Base-by-base conservation (phyloP, 495 filamentous ascomycete species). In the Achaetomiella virescens region DNA sequence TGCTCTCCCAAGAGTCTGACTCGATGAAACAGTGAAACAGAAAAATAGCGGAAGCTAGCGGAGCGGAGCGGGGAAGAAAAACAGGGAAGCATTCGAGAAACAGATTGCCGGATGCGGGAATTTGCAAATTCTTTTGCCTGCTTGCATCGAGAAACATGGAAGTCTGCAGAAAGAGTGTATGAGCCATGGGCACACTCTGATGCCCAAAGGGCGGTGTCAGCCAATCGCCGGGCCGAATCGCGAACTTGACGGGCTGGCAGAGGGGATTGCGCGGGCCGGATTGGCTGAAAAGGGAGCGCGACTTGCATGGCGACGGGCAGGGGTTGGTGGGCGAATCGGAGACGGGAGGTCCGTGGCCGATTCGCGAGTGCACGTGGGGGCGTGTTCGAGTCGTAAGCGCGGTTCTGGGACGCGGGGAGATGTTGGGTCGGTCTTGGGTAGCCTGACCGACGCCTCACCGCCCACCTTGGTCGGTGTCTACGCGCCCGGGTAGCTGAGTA, bases 161-260 rank as follows among this genome's bases (percentile, higher is more conserved):
- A n/a, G n/a, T n/a, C n/a, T n/a, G n/a, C n/a, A n/a, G n/a, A n/a
- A n/a, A n/a, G n/a, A n/a, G n/a, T n/a, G n/a, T n/a, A n/a, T n/a
- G n/a, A n/a, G n/a, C n/a, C n/a, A n/a, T n/a, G n/a, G n/a, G n/a
- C n/a, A n/a, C n/a, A n/a, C n/a, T n/a, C n/a, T n/a, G n/a, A n/a
- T n/a, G n/a, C n/a, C n/a, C n/a, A n/a, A n/a, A n/a, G 22, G 43
- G 33, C 29, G 35, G 29, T 57, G 25, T 45, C 20, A 51, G 48
- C 56, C 56, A 58, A 58, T 58, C 44, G 50, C 33, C n/a, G 56
- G 24, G 12, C 55, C 25, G 48, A 42, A 36, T 29, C 49, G 38
- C 56, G 56, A 54, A 48, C 49, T 49, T 48, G 49, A 58, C 49
- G 48, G 50, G 55, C 47, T 42, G 14, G 35, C 1, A n/a, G 6